Evolutionary conservation across 2,329 filamentous ascomycete genomes (phyloP), one percentile per base, ranked within the genome.

Genomic region (Hymenotorrendiella dingleyae): DNA sequence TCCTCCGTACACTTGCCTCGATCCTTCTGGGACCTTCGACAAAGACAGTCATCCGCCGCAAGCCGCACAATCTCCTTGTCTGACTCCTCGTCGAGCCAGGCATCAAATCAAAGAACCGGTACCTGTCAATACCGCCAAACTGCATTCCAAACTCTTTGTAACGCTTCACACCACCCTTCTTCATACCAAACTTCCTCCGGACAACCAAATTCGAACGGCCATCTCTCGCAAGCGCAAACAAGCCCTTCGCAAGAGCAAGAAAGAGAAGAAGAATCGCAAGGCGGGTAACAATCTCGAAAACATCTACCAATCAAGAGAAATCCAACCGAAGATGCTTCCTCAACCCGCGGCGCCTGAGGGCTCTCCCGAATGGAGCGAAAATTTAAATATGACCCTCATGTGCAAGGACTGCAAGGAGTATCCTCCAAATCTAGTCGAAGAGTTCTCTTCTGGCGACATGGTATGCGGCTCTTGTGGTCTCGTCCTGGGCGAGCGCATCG

Each of bases 391-490:
- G 60, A 80, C 83, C 53, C 67, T 97, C 50, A 82, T 88, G 52
- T 98, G 93, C 64, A 84, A 80, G 12, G 91, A 98, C 62, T 98
- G 93, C 73, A 84, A 84, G 59, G 88, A 95, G 61, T 75, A 80
- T 41, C 93, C 93, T n/a, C 91, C 93, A 4, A 90, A 95, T 52
- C 72, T 98, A 26, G 78, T 93, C 34, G 93, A 97, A 62, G 93
- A 97, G 63, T 93, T 91, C 62, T 89, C 89, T 5, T 86, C 82
- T 26, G 87, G 88, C 52, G 93, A 98, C 64, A 86, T 94, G 63
- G 88, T 98, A 42, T 98, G 93, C 63, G 85, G 78, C 45, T 88
- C 84, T 48, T 98, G 93, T 59, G 93, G 93, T 27, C 74, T 96
- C 24, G 93, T 98, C 5, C 77, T 98, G 22, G 85, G 86, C 47